Evolutionary conservation across 495 filamentous ascomycete species (phyloP).

Genomic region (Sphaerosporella brunnea): DNA sequence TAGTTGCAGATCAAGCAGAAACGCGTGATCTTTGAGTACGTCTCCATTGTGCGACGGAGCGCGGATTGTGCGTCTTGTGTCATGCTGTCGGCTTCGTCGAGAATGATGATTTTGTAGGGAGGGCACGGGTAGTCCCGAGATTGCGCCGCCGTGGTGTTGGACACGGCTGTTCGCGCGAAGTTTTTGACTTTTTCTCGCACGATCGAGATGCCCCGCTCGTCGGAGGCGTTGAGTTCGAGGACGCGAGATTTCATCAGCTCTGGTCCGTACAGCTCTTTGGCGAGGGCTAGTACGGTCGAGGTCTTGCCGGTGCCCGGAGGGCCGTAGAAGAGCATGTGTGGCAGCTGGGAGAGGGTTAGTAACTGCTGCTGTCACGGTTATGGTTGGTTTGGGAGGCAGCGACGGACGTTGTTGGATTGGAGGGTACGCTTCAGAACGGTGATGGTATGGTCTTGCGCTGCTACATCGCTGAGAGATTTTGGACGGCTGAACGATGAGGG

Average conservation of each 20-base stretch:
- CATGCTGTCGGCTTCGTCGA: conserved; percentile 97
- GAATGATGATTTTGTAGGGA: conserved; percentile 94
- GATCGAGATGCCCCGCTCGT: conserved; percentile 93
- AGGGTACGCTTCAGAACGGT: conserved; percentile 79
- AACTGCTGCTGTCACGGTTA: neutral
- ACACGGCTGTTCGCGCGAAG: conserved; percentile 86
- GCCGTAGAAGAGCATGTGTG: conserved; percentile 96
- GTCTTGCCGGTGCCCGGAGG: conserved; percentile 66
- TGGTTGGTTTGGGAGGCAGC: neutral
- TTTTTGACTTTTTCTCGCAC: conserved; percentile 98
- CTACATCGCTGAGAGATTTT: conserved; percentile 82
- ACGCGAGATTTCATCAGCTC: conserved; percentile 86
- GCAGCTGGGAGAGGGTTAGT: conserved; percentile 42
- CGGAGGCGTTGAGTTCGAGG: conserved; percentile 94
- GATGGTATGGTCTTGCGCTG: conserved; percentile 94
- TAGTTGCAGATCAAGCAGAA: conserved; percentile 99
- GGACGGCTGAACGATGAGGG: conserved; percentile 46
- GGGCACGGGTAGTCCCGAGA: conserved; percentile 72
- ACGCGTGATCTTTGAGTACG: conserved; percentile 83
- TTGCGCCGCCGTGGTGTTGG: conserved; percentile 51
- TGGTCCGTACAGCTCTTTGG: conserved; percentile 88
- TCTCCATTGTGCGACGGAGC: conserved; percentile 89
- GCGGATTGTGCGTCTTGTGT: conserved; percentile 95
- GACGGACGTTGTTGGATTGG: conserved; percentile 71
- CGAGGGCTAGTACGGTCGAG: conserved; percentile 68